These are phyloP conservation scores for Fraxinus ornus DNA, from an alignment of 305 asterid species.

Conservation along the genomic window DNA sequence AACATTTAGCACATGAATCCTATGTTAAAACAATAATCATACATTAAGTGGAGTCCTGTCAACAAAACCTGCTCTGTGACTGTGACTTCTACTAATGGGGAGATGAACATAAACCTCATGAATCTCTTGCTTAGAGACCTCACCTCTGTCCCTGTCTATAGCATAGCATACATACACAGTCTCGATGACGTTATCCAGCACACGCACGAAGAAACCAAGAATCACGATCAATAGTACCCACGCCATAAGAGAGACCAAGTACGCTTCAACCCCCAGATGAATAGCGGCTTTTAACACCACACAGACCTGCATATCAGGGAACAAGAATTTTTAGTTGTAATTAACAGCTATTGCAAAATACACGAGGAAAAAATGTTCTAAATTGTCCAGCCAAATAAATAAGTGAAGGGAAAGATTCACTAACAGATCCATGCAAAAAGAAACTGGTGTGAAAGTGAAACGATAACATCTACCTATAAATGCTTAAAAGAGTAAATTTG, in stretches of 20 bases:
- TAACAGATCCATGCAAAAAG: not conserved
- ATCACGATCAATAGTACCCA: constrained; percentile 69
- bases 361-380: not conserved
- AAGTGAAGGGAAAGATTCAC: not conserved
- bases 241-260: constrained; percentile 63
- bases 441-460: not conserved
- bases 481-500: not conserved
- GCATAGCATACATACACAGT: constrained; percentile 86
- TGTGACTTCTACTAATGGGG: constrained; percentile 71
- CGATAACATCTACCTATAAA: not conserved
- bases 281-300: constrained; percentile 48
- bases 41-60: constrained; percentile 52
- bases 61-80: constrained; percentile 46
- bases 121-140: constrained; percentile 74
- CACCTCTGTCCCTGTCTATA: constrained; percentile 77
- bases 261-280: constrained; percentile 67
- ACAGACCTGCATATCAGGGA: constrained; percentile 51
- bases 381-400: not conserved
- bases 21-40: constrained; percentile 27
- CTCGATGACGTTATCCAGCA: constrained; percentile 73
- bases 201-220: constrained; percentile 65
- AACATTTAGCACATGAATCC: constrained; percentile 31
- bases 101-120: constrained; percentile 93
- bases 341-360: not conserved
- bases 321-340: not conserved